These are phyloP conservation scores for Leptoxyphium fumago DNA, from an alignment of 2,329 filamentous ascomycete species.

Conservation along the genomic window DNA sequence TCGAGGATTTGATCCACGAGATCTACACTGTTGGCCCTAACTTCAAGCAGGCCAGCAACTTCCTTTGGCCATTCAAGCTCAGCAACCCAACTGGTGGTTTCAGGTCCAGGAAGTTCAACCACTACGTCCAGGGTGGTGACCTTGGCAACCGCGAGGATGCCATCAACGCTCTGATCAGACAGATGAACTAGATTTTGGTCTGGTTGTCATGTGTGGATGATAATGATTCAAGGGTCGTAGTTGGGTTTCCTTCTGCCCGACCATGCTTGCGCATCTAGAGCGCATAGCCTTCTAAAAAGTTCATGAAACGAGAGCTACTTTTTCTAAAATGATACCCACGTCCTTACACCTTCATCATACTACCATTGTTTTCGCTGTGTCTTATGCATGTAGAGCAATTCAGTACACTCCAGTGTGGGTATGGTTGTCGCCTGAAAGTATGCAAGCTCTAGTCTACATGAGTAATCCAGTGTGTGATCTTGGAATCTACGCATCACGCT, in stretches of 20 bases:
- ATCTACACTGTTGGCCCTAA: constrained; percentile 98
- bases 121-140: constrained; percentile 98
- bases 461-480: too few relatives aligned
- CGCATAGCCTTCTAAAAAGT: not conserved
- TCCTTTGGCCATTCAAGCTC: constrained; percentile 99
- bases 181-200: constrained; percentile 71
- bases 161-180: constrained; percentile 90
- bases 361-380: too few relatives aligned
- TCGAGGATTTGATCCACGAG: constrained; percentile 99
- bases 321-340: not conserved
- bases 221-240: not conserved
- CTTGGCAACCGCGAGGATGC: constrained; percentile 96
- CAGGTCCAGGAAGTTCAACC: constrained; percentile 94
- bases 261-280: not conserved
- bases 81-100: constrained; percentile 96
- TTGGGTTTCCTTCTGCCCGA: not conserved
- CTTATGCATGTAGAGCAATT: too few relatives aligned
- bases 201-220: not conserved
- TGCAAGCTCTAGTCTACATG: too few relatives aligned
- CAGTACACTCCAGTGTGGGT: too few relatives aligned
- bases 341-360: not conserved
- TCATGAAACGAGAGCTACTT: not conserved
- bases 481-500: not conserved
- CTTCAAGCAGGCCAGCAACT: constrained; percentile 96
- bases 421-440: too few relatives aligned